Evolutionary conservation across 176 grass and related monocot genomes (phyloP).

Genomic region (Eleusine indica): DNA sequence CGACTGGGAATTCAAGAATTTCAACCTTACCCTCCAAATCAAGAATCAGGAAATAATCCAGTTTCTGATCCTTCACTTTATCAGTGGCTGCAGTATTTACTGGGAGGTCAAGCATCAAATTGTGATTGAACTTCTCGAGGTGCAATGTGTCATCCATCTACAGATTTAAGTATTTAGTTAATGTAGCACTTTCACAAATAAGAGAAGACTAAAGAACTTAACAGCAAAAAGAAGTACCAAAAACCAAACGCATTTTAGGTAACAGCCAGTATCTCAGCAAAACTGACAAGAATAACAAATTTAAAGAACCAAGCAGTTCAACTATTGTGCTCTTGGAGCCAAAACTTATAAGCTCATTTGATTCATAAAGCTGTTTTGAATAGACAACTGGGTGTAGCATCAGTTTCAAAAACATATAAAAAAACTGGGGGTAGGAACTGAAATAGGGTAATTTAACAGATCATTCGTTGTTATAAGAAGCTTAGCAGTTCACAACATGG

Average conservation of each 20-base stretch:
- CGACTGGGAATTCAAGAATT: constrained; percentile 90
- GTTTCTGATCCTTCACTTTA: constrained; percentile 64
- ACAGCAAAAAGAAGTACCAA: not conserved
- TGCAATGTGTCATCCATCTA: constrained; percentile 79
- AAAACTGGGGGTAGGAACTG: not conserved
- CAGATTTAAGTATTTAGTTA: constrained; percentile 35
- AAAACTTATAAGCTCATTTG: not conserved
- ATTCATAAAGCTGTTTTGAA: not conserved
- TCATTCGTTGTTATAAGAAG: constrained; percentile 1
- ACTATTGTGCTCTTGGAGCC: not conserved
- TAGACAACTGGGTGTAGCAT: not conserved
- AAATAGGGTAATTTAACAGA: not conserved
- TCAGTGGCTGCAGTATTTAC: constrained; percentile 45
- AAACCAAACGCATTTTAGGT: not conserved
- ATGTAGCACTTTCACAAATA: constrained; percentile 6
- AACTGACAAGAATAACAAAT: not conserved
- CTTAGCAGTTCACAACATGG: not conserved
- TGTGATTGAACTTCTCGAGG: constrained; percentile 83
- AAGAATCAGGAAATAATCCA: constrained; percentile 88
- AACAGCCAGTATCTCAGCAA: not conserved
- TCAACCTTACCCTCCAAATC: constrained; percentile 96
- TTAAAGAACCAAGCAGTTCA: not conserved
- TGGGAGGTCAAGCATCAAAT: constrained; percentile 65
- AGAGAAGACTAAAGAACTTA: not conserved
- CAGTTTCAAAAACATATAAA: not conserved